Evolutionary conservation across 345 rosid genomes (phyloP).

Genomic region (Syzygium jambos): DNA sequence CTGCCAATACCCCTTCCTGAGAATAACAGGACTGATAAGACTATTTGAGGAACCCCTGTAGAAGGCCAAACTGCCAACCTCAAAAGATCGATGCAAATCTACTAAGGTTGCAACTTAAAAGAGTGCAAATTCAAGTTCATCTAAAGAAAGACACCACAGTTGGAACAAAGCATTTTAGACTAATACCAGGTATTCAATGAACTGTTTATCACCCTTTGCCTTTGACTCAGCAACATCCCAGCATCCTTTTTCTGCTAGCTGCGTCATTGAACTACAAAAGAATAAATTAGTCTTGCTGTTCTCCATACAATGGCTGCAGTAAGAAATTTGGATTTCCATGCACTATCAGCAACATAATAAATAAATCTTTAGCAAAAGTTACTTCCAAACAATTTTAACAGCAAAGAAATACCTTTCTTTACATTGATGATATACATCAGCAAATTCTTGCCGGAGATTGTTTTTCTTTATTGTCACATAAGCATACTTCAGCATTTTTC

Average conservation of each 20-base stretch:
- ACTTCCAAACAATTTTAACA: neutral
- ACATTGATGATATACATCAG: constrained; percentile 57
- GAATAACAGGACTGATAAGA: neutral
- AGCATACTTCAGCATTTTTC: constrained; percentile 71
- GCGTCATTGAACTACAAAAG: constrained; percentile 55
- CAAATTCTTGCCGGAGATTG: constrained; percentile 64
- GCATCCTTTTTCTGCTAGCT: constrained; percentile 73
- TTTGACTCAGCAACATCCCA: constrained; percentile 93
- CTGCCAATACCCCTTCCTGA: neutral
- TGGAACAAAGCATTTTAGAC: neutral
- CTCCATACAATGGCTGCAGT: neutral
- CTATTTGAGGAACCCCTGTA: neutral
- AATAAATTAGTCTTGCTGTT: neutral
- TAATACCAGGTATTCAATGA: constrained; percentile 74
- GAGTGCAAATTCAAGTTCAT: neutral
- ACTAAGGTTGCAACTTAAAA: neutral
- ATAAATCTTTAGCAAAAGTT: neutral
- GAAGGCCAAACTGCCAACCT: neutral
- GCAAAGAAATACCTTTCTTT: constrained; percentile 54
- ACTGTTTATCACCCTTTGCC: constrained; percentile 58
- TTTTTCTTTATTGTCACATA: constrained; percentile 59
- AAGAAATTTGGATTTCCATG: neutral
- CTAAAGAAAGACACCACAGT: neutral
- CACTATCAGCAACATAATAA: neutral
- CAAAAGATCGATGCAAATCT: neutral